Conservation (phyloP, 768 basidiomycete genomes). For the Artomyces pyxidatus region DNA sequence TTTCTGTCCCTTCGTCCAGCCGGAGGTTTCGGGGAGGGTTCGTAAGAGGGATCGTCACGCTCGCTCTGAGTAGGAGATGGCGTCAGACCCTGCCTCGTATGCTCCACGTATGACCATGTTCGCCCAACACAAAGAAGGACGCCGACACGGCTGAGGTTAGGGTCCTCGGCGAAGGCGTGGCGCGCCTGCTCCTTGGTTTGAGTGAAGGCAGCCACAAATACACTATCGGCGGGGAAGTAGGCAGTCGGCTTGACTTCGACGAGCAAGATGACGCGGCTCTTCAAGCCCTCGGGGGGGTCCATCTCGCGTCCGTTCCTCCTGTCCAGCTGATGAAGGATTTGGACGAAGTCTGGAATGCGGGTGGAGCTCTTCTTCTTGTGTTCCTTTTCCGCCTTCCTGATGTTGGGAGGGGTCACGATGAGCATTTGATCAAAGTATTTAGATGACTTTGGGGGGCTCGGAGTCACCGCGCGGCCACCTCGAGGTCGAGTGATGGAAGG, state of each 20-base stretch:
- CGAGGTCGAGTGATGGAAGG: too few species aligned
- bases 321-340: neutral
- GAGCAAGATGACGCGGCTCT: neutral
- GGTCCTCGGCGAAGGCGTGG: neutral
- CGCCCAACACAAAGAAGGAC: neutral
- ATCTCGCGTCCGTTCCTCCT: neutral
- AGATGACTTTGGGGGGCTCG: too few species aligned
- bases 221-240: neutral
- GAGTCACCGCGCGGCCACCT: too few species aligned
- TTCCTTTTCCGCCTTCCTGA: too few species aligned
- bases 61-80: neutral
- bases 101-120: neutral
- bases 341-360: neutral
- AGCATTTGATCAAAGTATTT: too few species aligned
- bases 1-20: neutral
- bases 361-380: too few species aligned
- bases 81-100: neutral
- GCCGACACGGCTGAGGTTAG: neutral
- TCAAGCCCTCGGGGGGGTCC: neutral
- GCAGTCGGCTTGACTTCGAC: neutral
- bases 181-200: neutral
- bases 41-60: neutral
- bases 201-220: neutral
- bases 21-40: neutral
- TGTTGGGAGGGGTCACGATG: too few species aligned